phyloP scores from a whole-genome alignment of 176 grass and related monocot species.

The Puya raimondii region DNA sequence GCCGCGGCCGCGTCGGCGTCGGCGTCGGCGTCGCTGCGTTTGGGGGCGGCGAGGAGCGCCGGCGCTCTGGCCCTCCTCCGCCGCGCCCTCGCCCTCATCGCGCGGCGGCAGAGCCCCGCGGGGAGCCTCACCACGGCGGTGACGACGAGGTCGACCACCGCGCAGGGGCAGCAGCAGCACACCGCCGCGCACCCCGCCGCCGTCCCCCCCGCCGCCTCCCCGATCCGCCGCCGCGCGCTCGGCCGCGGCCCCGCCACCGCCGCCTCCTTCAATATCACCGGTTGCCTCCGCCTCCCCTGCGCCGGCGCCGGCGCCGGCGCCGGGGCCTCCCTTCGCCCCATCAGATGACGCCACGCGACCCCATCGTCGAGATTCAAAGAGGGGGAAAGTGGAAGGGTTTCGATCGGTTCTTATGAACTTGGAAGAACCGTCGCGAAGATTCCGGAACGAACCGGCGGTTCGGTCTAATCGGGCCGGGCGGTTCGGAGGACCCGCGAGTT shows the following conservation, averaged over 20 bases:
- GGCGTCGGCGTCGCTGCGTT: not conserved
- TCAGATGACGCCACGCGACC: not conserved
- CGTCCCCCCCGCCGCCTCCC: slow-evolving; percentile 7
- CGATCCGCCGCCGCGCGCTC: not conserved
- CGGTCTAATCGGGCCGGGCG: too few relatives aligned
- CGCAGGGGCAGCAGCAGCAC: slow-evolving; percentile 19
- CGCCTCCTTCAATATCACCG: slow-evolving; percentile 6
- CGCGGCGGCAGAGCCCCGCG: slow-evolving; percentile 11
- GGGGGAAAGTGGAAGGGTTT: too few relatives aligned
- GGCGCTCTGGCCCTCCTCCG: not conserved
- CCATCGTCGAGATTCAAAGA: not conserved
- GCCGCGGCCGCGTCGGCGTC: too few relatives aligned
- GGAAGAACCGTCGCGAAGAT: not conserved
- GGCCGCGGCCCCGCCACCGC: not conserved
- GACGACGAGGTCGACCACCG: slow-evolving; percentile 6
- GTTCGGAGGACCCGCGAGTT: too few relatives aligned
- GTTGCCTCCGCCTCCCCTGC: not conserved
- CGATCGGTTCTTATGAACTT: too few relatives aligned
- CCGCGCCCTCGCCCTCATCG: not conserved
- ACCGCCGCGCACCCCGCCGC: slow-evolving; percentile 21
- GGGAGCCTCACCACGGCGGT: slow-evolving; percentile 6
- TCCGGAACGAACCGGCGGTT: too few relatives aligned
- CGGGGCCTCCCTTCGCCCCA: not conserved
- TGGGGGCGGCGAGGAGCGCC: not conserved
- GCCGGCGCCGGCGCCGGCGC: not conserved